phyloP scores from a whole-genome alignment of 495 filamentous ascomycete species.

The Podospora anserina region DNA sequence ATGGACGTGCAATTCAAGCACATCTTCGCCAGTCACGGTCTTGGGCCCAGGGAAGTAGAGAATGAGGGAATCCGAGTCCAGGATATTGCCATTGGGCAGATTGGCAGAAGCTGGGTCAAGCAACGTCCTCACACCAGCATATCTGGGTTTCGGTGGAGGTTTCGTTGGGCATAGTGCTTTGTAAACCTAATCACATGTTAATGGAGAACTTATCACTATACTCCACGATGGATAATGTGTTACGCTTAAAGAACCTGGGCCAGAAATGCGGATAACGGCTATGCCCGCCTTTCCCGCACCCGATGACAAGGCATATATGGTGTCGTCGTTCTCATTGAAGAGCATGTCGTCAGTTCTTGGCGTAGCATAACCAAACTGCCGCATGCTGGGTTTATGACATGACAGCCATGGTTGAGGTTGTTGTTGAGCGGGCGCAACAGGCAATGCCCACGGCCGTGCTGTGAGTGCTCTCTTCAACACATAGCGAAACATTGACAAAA shows the following conservation, averaged over 20 bases:
- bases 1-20: slow-evolving; percentile 90
- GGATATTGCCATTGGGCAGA: slow-evolving; percentile 43
- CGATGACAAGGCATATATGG: slow-evolving; percentile 92
- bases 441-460: slow-evolving; percentile 7
- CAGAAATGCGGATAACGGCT: slow-evolving; percentile 85
- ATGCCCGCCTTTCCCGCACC: slow-evolving; percentile 84
- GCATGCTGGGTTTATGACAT: slow-evolving; percentile 9
- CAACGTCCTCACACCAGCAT: slow-evolving; percentile 73
- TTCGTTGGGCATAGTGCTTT: slow-evolving; percentile 65
- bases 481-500: slow-evolving; percentile 38
- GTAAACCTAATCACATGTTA: slow-evolving; percentile 62
- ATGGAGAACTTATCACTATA: background rate
- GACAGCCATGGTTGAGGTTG: slow-evolving; percentile 3
- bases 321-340: slow-evolving; percentile 44
- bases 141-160: slow-evolving; percentile 64
- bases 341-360: background rate
- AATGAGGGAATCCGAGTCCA: slow-evolving; percentile 79
- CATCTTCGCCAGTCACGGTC: slow-evolving; percentile 87
- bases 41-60: slow-evolving; percentile 83
- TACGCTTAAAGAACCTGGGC: slow-evolving; percentile 69
- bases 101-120: slow-evolving; percentile 54
- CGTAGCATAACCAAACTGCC: slow-evolving; percentile 8
- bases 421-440: background rate
- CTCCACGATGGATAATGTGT: slow-evolving; percentile 18
- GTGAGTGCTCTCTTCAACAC: slow-evolving; percentile 26